Base-by-base conservation (phyloP, 148 eudicot species). In the Polygonum aviculare region DNA sequence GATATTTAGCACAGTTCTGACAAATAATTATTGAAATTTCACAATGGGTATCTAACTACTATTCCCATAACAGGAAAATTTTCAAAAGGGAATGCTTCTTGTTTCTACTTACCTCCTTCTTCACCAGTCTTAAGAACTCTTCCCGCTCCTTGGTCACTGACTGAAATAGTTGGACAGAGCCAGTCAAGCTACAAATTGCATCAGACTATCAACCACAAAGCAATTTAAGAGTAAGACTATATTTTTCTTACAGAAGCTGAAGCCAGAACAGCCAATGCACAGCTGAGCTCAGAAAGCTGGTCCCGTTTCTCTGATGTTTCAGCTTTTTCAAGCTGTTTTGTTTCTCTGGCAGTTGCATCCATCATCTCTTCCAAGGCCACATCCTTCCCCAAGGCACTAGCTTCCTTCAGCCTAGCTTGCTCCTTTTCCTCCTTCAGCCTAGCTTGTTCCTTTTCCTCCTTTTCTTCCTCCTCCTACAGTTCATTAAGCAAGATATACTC, bases 61-160 rank as follows among this genome's bases (percentile, higher is more conserved):
- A 49, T 49, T 49, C 52, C 16, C 12, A 49, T 49, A 12, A 14
- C 52, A 49, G 52, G 12, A 49, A 49, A 49, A 7, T 12, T 18
- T 49, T 49, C 14, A 49, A 21, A 65, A 65, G 75, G 75, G 49
- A 19, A 38, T 19, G 35, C 75, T 65, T 26, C 35, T 65, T 75
- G 22, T 75, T 48, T 57, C 10, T 14, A 35, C 78, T 52, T 80
- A 91, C 97, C 97, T 91, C 97, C 78, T 85, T 89, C 69, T 89
- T 88, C 51, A 91, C 93, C 80, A 91, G 93, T 82, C 90, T 89
- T 83, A 91, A 76, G 78, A 91, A 91, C 76, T 91, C 97, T 80
- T 90, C 93, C 33, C 97, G 97, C 82, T 91, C 97, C 88, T 83
- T 85, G 92, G 87, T 91, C 81, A 91, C 97, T 12, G 93, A 91